Conservation (phyloP, 2,329 filamentous ascomycete species). For the Trichoderma sp. region DNA sequence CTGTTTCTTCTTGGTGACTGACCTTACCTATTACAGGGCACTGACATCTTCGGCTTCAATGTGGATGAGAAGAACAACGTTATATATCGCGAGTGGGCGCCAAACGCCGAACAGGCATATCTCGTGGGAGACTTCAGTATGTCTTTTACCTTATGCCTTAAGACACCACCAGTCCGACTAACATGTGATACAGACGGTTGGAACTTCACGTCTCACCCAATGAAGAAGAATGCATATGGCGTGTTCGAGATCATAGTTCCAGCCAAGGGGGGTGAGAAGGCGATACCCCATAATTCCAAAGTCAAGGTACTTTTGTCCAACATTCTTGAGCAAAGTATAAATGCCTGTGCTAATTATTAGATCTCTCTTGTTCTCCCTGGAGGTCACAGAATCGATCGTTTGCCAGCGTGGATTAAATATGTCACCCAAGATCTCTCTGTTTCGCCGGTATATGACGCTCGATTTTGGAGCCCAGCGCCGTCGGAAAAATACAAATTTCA, state of each 20-base stretch:
- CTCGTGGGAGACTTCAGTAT: conserved; percentile 93
- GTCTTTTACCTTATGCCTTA: conserved; percentile 30
- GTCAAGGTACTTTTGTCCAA: conserved; percentile 66
- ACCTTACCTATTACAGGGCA: conserved; percentile 57
- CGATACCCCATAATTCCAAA: conserved; percentile 91
- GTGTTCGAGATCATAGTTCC: conserved; percentile 82
- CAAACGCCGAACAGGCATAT: conserved; percentile 79
- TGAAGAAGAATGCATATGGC: conserved; percentile 83
- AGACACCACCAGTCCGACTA: conserved; percentile 24
- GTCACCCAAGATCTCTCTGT: conserved; percentile 90
- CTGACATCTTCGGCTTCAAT: conserved; percentile 82
- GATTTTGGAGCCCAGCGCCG: conserved; percentile 92
- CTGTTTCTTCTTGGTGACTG: conserved; percentile 1
- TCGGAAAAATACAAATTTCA: conserved; percentile 80
- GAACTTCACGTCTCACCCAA: conserved; percentile 78
- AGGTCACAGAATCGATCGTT: conserved; percentile 78
- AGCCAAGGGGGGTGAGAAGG: conserved; percentile 68
- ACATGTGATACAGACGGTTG: conserved; percentile 65
- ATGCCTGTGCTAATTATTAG: conserved; percentile 42
- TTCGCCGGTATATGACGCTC: conserved; percentile 89
- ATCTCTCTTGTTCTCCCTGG: conserved; percentile 78
- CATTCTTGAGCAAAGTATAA: too few relatives aligned
- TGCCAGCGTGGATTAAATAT: conserved; percentile 96
- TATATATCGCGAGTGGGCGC: conserved; percentile 92
- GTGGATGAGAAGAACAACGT: conserved; percentile 81